Conservation (phyloP, 768 basidiomycete species). For the Sarcodon sp. region DNA sequence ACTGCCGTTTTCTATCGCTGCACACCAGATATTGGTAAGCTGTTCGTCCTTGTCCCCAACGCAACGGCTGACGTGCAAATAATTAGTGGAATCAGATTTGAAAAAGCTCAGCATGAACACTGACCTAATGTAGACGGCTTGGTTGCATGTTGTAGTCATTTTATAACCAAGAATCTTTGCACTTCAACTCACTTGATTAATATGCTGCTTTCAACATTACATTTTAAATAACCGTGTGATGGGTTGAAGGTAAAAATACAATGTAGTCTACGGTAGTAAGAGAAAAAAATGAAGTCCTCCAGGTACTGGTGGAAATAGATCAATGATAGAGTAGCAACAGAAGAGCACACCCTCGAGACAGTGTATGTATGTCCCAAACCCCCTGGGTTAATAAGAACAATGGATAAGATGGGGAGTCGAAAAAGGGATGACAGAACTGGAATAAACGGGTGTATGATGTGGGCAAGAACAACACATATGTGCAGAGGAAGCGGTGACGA, state of each 20-base stretch:
- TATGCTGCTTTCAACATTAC: too few species aligned
- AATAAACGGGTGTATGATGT: conserved; percentile 1
- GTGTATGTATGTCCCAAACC: not conserved
- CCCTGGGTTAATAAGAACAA: too few species aligned
- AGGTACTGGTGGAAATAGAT: not conserved
- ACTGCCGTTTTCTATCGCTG: not conserved
- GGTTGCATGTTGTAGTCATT: too few species aligned
- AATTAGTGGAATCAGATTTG: conserved; percentile 37
- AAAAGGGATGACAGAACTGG: too few species aligned
- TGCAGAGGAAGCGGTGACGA: too few species aligned
- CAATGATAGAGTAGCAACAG: not conserved
- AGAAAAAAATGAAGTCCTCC: conserved; percentile 1
- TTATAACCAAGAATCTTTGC: too few species aligned
- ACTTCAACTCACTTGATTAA: too few species aligned
- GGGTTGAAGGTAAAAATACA: conserved; percentile 5
- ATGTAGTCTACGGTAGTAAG: conserved; percentile 4
- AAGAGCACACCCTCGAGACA: not conserved
- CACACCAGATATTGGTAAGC: conserved; percentile 32
- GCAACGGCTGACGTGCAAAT: not conserved
- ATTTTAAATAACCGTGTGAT: not conserved
- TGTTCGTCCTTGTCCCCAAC: not conserved
- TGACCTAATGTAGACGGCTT: too few species aligned
- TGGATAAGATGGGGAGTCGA: too few species aligned
- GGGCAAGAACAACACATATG: not conserved
- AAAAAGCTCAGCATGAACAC: not conserved